phyloP scores from a whole-genome alignment of 345 rosid genomes.

The Eucalyptus guilfoylei region DNA sequence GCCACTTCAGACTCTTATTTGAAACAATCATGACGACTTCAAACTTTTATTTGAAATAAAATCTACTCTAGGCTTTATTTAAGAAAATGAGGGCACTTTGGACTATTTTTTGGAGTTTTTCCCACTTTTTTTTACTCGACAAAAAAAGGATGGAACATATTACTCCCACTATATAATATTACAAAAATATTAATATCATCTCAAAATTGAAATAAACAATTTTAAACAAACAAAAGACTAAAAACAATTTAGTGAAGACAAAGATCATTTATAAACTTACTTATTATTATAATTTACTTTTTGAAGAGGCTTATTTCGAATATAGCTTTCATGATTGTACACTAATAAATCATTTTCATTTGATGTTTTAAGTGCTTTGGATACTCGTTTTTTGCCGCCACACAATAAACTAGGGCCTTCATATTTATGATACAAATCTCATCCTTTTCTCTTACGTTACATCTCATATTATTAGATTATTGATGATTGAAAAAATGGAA shows the following conservation, averaged over 20 bases:
- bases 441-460: not conserved
- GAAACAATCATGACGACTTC: rapidly evolving
- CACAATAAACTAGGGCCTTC: not conserved
- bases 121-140: too few relatives aligned
- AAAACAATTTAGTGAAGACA: not conserved
- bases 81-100: too few relatives aligned
- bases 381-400: not conserved
- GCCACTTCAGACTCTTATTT: rapidly evolving
- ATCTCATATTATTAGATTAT: not conserved
- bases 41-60: rapidly evolving
- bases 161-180: not conserved
- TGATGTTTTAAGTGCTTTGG: not conserved
- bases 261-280: not conserved
- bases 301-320: not conserved
- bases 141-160: not conserved
- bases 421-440: not conserved
- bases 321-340: not conserved
- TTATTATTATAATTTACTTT: not conserved
- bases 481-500: too few relatives aligned
- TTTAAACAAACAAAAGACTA: not conserved
- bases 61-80: rapidly evolving
- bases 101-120: too few relatives aligned
- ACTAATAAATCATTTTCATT: not conserved
- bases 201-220: not conserved
- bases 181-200: not conserved